Percentiles rank a stretch among this genome's conserved stretches.
Evolutionary conservation across 1,284 basidiomycete genomes (phyloP).

Genomic region (Puccinia horiana): DNA sequence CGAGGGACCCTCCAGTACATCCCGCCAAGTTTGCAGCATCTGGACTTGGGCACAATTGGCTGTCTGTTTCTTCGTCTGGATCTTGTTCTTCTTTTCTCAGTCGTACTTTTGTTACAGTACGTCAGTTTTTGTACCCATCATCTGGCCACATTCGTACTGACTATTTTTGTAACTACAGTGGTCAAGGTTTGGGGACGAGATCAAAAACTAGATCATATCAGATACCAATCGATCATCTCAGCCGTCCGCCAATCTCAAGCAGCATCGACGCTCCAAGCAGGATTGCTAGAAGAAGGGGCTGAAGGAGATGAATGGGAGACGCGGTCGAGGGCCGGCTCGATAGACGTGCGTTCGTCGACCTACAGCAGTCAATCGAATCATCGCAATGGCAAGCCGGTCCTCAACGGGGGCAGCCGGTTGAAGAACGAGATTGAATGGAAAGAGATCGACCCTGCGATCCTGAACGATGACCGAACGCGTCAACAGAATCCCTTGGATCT

Average conservation of each 20-base stretch:
- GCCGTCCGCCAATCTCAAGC: constrained; percentile 33
- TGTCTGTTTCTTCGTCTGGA: constrained; percentile 38
- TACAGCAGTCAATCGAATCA: not conserved
- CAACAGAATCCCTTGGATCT: not conserved
- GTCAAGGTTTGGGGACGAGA: constrained; percentile 35
- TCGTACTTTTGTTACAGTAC: constrained; percentile 38
- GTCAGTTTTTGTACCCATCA: not conserved
- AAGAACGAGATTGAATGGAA: constrained; percentile 48
- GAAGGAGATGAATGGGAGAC: constrained; percentile 20
- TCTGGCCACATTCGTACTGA: not conserved
- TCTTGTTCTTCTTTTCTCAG: constrained; percentile 21
- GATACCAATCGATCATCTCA: constrained; percentile 42
- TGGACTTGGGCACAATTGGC: constrained; percentile 44
- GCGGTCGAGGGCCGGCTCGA: not conserved
- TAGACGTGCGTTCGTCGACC: not conserved
- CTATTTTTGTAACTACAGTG: not conserved
- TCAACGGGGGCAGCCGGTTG: constrained; percentile 24
- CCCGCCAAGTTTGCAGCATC: constrained; percentile 16
- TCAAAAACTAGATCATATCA: constrained; percentile 38
- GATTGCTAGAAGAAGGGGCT: not conserved
- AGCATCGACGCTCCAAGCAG: not conserved
- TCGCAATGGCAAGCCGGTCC: not conserved
- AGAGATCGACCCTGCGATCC: not conserved
- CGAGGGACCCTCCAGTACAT: not conserved
- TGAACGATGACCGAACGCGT: not conserved